These are phyloP conservation scores for Cryptosporidium sp. DNA, from an alignment of 169 alveolate genomes.

Conservation along the genomic window DNA sequence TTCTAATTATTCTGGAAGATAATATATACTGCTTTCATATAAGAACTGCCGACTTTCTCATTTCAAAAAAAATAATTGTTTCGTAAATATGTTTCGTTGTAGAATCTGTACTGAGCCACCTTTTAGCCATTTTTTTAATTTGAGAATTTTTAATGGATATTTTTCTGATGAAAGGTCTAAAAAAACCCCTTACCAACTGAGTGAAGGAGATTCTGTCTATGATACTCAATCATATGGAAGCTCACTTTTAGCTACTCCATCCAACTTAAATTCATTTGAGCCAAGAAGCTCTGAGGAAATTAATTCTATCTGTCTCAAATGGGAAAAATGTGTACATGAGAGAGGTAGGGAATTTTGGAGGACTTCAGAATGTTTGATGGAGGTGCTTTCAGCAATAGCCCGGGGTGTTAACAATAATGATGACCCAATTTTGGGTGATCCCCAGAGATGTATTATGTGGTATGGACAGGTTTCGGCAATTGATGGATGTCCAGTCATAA, in stretches of 20 bases:
- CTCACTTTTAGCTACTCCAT: constrained; percentile 63
- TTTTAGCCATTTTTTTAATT: constrained; percentile 59
- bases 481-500: constrained; percentile 89
- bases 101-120: constrained; percentile 74
- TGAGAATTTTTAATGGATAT: constrained; percentile 68
- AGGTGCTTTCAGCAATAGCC: constrained; percentile 85
- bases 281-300: constrained; percentile 90
- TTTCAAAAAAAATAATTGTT: background rate
- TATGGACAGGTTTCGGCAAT: constrained; percentile 86
- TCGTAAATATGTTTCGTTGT: constrained; percentile 69
- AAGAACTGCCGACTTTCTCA: background rate
- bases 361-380: constrained; percentile 84
- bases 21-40: background rate
- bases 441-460: constrained; percentile 90
- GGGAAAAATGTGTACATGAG: constrained; percentile 92
- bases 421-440: constrained; percentile 92
- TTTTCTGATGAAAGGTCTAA: constrained; percentile 50
- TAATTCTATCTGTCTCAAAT: constrained; percentile 85
- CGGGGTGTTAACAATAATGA: constrained; percentile 85
- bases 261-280: constrained; percentile 76
- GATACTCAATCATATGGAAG: constrained; percentile 75
- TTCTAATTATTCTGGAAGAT: constrained; percentile 3
- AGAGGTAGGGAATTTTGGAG: constrained; percentile 92
- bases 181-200: constrained; percentile 29
- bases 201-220: constrained; percentile 59